Evolutionary conservation across 1,284 basidiomycete species (phyloP).

Genomic region (Coniophora puteana): DNA sequence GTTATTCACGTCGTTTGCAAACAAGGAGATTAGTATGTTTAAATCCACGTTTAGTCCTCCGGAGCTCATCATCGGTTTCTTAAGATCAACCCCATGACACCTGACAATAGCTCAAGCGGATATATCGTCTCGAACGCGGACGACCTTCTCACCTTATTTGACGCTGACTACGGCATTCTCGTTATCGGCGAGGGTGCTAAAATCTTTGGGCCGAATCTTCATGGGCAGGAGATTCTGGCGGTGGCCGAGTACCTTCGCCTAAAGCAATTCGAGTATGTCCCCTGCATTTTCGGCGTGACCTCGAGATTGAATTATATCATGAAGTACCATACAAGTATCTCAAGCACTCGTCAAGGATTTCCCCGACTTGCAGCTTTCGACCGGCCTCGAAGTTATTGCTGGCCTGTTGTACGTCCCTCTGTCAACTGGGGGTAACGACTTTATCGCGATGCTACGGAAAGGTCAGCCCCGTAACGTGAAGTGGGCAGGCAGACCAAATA

Average conservation of each 20-base stretch:
- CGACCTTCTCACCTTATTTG: conserved; percentile 78
- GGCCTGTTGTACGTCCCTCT: conserved; percentile 81
- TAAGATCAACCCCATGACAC: conserved; percentile 77
- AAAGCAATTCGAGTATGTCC: conserved; percentile 65
- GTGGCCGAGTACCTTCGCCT: conserved; percentile 84
- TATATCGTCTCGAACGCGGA: conserved; percentile 89
- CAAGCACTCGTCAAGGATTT: conserved; percentile 72
- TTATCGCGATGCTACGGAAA: conserved; percentile 81
- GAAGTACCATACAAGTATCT: conserved; percentile 60
- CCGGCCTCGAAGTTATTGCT: conserved; percentile 71
- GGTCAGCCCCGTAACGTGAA: conserved; percentile 71
- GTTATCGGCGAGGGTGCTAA: conserved; percentile 87
- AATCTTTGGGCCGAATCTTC: conserved; percentile 76
- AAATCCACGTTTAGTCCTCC: conserved; percentile 2
- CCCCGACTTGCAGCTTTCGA: conserved; percentile 69
- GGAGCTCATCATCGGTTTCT: conserved; percentile 1
- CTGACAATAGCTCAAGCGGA: conserved; percentile 71
- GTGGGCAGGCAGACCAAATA: conserved; percentile 81
- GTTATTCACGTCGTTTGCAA: conserved; percentile 76
- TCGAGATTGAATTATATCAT: not conserved
- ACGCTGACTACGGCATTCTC: conserved; percentile 82
- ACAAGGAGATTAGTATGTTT: conserved; percentile 69
- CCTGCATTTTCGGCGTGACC: not conserved
- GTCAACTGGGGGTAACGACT: conserved; percentile 68
- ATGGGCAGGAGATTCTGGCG: conserved; percentile 84